These are phyloP conservation scores for Podaxis sp. DNA, from an alignment of 768 basidiomycete genomes.

Conservation along the genomic window DNA sequence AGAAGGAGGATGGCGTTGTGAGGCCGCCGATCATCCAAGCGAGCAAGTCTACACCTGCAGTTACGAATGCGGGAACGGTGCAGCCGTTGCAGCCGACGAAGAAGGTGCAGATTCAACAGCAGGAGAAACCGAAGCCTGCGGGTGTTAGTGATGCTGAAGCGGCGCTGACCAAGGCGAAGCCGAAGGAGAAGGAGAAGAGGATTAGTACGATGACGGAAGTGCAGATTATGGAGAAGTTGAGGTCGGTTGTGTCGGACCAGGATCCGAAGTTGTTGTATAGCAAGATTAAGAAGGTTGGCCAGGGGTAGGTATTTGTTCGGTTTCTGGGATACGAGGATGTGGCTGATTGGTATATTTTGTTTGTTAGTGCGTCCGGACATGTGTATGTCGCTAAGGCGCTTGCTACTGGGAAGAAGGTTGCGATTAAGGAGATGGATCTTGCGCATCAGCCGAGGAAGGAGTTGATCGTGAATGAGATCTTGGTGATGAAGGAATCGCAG, in stretches of 20 bases:
- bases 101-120: slow-evolving; percentile 64
- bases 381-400: slow-evolving; percentile 96
- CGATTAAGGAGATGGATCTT: slow-evolving; percentile 98
- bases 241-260: slow-evolving; percentile 80
- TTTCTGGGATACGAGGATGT: slow-evolving; percentile 12
- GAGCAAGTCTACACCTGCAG: slow-evolving; percentile 43
- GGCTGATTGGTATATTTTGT: slow-evolving; percentile 18
- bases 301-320: slow-evolving; percentile 68
- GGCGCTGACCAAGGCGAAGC: slow-evolving; percentile 58
- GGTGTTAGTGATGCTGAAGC: slow-evolving; percentile 54
- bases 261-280: slow-evolving; percentile 91
- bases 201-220: slow-evolving; percentile 97
- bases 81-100: slow-evolving; percentile 77
- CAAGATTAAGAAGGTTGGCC: slow-evolving; percentile 98
- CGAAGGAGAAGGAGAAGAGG: slow-evolving; percentile 86
- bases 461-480: slow-evolving; percentile 95
- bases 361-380: slow-evolving; percentile 86
- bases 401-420: slow-evolving; percentile 82
- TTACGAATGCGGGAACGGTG: slow-evolving; percentile 54
- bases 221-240: slow-evolving; percentile 97
- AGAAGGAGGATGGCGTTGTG: slow-evolving; percentile 22
- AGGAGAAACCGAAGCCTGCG: slow-evolving; percentile 47
- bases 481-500: slow-evolving; percentile 98
- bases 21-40: slow-evolving; percentile 23
- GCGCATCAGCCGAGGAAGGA: slow-evolving; percentile 95